A percentile compares a stretch with the other conserved stretches of the same genome.
Evolutionary conservation across 2,329 filamentous ascomycete species (phyloP).

Genomic region (Aspergillus latus): DNA sequence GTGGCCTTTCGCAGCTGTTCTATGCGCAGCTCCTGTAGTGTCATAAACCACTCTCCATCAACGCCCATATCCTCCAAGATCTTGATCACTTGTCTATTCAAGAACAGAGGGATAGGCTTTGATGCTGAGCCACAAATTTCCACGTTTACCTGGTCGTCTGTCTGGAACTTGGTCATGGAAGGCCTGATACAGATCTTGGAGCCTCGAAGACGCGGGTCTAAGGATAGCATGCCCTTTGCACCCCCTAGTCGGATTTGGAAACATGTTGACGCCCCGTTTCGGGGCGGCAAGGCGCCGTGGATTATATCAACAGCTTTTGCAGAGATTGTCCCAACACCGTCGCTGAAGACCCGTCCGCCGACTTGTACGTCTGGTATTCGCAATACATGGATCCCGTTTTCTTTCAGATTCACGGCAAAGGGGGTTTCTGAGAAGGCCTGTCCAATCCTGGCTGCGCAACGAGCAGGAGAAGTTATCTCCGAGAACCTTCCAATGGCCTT

Average conservation of each 20-base stretch:
- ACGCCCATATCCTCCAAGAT: conserved; percentile 78
- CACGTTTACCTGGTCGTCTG: conserved; percentile 43
- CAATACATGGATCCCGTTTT: conserved; percentile 18
- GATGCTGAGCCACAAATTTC: conserved; percentile 57
- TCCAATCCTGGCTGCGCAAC: conserved; percentile 60
- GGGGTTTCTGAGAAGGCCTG: conserved; percentile 74
- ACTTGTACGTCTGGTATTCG: conserved; percentile 32
- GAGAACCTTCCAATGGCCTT: conserved; percentile 51
- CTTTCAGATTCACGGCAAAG: conserved; percentile 55
- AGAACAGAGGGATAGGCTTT: conserved; percentile 65
- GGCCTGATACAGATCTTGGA: conserved; percentile 61
- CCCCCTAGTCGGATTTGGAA: conserved; percentile 73
- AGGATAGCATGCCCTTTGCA: conserved; percentile 75
- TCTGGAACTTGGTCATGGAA: conserved; percentile 82
- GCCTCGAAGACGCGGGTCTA: conserved; percentile 63
- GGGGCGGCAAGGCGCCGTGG: conserved; percentile 54
- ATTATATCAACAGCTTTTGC: conserved; percentile 57
- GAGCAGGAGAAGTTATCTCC: conserved; percentile 53
- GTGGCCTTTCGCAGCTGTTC: conserved; percentile 60
- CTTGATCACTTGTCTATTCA: conserved; percentile 82
- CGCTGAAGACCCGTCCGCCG: conserved; percentile 64
- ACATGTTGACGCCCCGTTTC: conserved; percentile 57
- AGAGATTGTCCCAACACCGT: conserved; percentile 76
- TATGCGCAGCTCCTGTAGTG: conserved; percentile 64
- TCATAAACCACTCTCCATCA: conserved; percentile 58